Base-by-base conservation (phyloP, 2,329 filamentous ascomycete genomes). In the Colletotrichum cuscutae region DNA sequence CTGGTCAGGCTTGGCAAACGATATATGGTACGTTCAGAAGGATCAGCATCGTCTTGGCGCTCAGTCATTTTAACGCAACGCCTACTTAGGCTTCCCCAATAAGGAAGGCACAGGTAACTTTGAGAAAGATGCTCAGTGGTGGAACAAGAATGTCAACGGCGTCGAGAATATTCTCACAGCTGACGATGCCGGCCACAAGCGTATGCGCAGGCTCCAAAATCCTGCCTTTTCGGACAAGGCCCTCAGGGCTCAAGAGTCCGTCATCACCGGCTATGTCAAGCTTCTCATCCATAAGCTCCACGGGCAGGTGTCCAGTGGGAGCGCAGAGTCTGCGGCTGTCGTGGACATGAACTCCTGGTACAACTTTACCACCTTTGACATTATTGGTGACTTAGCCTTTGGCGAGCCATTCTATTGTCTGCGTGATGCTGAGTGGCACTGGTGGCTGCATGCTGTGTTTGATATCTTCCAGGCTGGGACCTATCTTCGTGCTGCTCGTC, bases 1-100 rank as follows among this genome's bases (percentile, higher is more conserved):
- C 78, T 3, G 46, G 77, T 5, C 65, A 77, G 11, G 81, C 81
- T 2, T 85, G 81, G 81, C 81, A 81, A 65, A 81, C 83, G 12
- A 86, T 86, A 22, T 84, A 84, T 64, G 81, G 80, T 61, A 6
- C 2, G 53, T 65, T 35, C 32, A 28, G 2, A n/a, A 28, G 15
- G 7, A n/a, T 26, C 26, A 8, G 42, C 22, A 46, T 1, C 12
- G 12, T 13, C 26, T 15, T 2, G 5, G 30, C 13, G 15, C 11
- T 46, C 1, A 2, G 5, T 59, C 37, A 19, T 26, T 30, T 26
- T 64, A 11, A 54, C 12, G 12, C 49, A 37, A 11, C 15, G 22
- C 7, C 19, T 11, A 12, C 11, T 1, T 26, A 72, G 70, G 70
- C 13, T 72, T 72, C 19, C 46, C 59, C 53, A 72, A 65, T 22